A percentile compares a stretch with the other conserved stretches of the same genome.
These are phyloP conservation scores for Gaultheria prostrata DNA, from an alignment of 148 eudicot species.

Conservation along the genomic window DNA sequence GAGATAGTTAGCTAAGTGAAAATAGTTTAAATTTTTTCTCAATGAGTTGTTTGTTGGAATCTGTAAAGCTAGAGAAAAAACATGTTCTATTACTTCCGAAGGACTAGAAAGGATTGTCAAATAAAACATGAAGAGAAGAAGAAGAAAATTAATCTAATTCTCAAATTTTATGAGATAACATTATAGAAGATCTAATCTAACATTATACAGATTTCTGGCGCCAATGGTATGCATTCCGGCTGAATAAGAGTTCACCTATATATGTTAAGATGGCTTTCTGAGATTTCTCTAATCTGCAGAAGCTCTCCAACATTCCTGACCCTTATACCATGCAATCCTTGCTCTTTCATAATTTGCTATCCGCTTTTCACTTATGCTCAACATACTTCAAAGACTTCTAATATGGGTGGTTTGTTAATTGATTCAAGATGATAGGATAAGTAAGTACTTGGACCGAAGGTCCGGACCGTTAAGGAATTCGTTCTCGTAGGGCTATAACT, in stretches of 20 bases:
- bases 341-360: not conserved
- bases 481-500: too few species aligned
- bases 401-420: not conserved
- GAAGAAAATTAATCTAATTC: not conserved
- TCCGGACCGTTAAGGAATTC: too few species aligned
- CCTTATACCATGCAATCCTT: not conserved
- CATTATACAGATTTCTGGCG: not conserved
- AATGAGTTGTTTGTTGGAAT: constrained; percentile 58
- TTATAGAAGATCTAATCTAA: not conserved
- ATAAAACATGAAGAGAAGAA: not conserved
- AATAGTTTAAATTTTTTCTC: not conserved
- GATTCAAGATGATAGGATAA: constrained; percentile 1
- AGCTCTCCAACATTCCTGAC: not conserved
- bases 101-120: not conserved
- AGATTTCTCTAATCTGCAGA: not conserved
- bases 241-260: not conserved
- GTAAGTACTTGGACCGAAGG: too few species aligned
- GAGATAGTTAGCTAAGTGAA: not conserved
- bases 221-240: not conserved
- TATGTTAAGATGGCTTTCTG: not conserved
- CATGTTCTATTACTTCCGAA: not conserved
- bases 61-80: constrained; percentile 35
- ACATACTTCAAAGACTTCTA: not conserved
- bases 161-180: not conserved
- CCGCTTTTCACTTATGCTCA: not conserved